Base-by-base conservation (phyloP, 108 stramenopile species). In the Nitzschia sp. region DNA sequence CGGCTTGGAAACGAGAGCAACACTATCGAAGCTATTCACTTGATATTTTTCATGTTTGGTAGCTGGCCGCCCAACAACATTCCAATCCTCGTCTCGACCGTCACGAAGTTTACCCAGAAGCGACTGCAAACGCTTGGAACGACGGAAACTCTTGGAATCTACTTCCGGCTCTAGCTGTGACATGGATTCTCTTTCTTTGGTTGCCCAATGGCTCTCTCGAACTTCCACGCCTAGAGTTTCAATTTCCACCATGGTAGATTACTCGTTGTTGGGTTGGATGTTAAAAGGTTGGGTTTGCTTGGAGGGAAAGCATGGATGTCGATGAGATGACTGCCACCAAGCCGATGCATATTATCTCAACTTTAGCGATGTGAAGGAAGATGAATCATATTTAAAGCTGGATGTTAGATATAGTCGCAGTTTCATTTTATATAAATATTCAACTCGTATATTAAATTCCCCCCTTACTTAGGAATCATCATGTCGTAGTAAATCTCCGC, bases 51-150 rank as follows among this genome's bases (percentile, higher is more conserved):
- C n/a, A n/a, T n/a, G 6, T 41, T 41, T 41, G 38, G 13, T 41
- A 13, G 38, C 9, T 41, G 38, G 38, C 6, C 9, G 38, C 38
- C 38, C n/a, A 52, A 23, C 21, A 8, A 52, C 4, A 17, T 23
- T 27, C 30, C 23, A 32, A 3, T 61, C 60, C 17, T 61, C 60
- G n/a, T 61, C 60, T 22, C 13, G 60, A 22, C 21, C 23, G 41
- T 61, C 60, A 32, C 60, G 36, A 13, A 61, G 15, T 2, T 5
- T 41, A 13, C 60, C 60, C n/a, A 61, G 60, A 45, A 61, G n/a
- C 19, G 23, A 34, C 26, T 61, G 60, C 19, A 61, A 11, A 13
- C 60, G 60, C 26, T 26, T 17, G 9, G 60, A 61, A 5, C 60
- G 60, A 1, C 38, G 60, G 33, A 61, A 61, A 3, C 22, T 41